Conservation (phyloP, 805 yeast genomes). For the Kluyveromyces wickerhamii region DNA sequence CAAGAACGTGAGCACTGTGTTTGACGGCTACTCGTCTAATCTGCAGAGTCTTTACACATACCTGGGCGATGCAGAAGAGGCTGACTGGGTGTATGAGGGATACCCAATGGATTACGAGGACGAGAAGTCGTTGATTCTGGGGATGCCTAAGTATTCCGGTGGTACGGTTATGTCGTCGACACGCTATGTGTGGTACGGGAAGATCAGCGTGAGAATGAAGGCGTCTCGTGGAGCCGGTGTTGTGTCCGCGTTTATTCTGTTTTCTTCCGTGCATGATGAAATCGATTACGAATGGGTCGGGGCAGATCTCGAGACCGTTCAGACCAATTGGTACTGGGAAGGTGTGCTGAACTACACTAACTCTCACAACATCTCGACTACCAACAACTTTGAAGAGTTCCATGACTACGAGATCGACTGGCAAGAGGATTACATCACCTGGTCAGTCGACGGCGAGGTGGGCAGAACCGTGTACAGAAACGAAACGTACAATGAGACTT, state of each 20-base stretch:
- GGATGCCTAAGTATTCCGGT: conserved; percentile 67
- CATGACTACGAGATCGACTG: conserved; percentile 78
- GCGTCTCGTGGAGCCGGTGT: conserved; percentile 76
- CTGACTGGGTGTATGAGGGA: conserved; percentile 64
- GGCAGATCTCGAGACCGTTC: conserved; percentile 53
- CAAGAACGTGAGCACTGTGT: conserved; percentile 37
- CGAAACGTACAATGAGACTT: conserved; percentile 57
- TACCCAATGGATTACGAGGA: conserved; percentile 44
- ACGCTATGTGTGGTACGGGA: conserved; percentile 82
- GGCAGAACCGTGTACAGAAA: conserved; percentile 58
- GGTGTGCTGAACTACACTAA: conserved; percentile 66
- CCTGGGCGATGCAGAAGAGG: conserved; percentile 62
- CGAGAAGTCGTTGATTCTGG: conserved; percentile 47
- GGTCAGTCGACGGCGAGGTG: conserved; percentile 64
- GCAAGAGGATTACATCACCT: conserved; percentile 59
- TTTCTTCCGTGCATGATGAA: conserved; percentile 84
- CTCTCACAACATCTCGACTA: conserved; percentile 33
- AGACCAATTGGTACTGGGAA: conserved; percentile 74
- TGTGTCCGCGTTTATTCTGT: conserved; percentile 70
- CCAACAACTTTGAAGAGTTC: conserved; percentile 55
- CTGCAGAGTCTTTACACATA: conserved; percentile 35
- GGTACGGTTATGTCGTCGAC: conserved; percentile 82
- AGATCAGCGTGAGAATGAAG: conserved; percentile 58
- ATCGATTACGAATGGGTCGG: conserved; percentile 87
- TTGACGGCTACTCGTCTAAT: conserved; percentile 30